Percentiles rank a stretch among this genome's conserved stretches.
These are phyloP conservation scores for Solanum arcanum DNA, from an alignment of 257 asterid species.

Conservation along the genomic window DNA sequence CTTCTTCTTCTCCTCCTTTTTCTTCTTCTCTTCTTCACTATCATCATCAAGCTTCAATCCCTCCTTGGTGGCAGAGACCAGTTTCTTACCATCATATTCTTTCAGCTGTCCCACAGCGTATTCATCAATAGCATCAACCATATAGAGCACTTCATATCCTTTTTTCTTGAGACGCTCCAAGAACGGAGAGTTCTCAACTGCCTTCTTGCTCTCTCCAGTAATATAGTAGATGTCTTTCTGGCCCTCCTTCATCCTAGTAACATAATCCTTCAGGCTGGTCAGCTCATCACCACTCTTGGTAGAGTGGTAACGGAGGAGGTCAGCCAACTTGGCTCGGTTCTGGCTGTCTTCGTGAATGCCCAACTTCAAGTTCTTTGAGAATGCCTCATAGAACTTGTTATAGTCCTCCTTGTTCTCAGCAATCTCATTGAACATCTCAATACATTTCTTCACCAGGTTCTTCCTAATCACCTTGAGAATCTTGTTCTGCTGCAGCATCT, in stretches of 20 bases:
- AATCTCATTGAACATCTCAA: constrained; percentile 74
- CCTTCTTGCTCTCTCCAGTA: constrained; percentile 75
- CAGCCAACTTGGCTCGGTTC: constrained; percentile 64
- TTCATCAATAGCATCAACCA: constrained; percentile 85
- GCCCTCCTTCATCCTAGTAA: constrained; percentile 82
- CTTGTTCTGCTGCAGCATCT: constrained; percentile 71
- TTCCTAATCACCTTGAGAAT: constrained; percentile 66
- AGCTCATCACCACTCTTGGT: constrained; percentile 80
- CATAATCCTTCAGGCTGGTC: constrained; percentile 71
- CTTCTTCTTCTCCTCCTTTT: constrained; percentile 52
- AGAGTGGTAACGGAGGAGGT: constrained; percentile 53
- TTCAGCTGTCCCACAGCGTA: constrained; percentile 66
- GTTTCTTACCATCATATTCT: constrained; percentile 72
- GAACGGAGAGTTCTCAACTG: constrained; percentile 70
- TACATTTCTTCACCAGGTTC: constrained; percentile 72
- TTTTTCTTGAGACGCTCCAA: constrained; percentile 70
- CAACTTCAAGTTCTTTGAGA: constrained; percentile 67
- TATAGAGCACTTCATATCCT: constrained; percentile 65
- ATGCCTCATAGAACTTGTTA: constrained; percentile 60
- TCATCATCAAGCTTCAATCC: constrained; percentile 74
- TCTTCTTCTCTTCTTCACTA: constrained; percentile 53
- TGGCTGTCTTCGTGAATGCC: constrained; percentile 79
- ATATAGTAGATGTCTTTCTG: constrained; percentile 75
- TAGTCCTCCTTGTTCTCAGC: constrained; percentile 82
- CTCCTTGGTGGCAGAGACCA: constrained; percentile 70